phyloP scores from a whole-genome alignment of 1,284 basidiomycete genomes.

The Fomitopsis pinicola region DNA sequence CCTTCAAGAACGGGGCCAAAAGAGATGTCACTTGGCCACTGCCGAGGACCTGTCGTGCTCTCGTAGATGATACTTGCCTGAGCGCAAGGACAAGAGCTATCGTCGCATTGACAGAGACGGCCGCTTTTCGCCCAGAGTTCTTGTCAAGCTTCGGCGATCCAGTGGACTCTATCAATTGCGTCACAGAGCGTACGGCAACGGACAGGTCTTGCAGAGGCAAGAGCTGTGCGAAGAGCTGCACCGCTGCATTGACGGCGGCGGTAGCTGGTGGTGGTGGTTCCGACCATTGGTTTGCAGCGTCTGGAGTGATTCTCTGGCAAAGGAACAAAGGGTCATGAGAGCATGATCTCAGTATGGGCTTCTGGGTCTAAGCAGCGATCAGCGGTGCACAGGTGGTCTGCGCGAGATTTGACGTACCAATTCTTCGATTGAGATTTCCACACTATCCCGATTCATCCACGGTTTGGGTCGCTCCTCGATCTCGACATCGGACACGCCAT shows the following conservation, averaged over 20 bases:
- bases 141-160: slow-evolving; percentile 82
- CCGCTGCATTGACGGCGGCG: slow-evolving; percentile 84
- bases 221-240: slow-evolving; percentile 81
- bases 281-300: slow-evolving; percentile 39
- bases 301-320: slow-evolving; percentile 48
- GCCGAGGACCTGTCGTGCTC: slow-evolving; percentile 61
- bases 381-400: background rate
- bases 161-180: slow-evolving; percentile 66
- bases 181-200: slow-evolving; percentile 64
- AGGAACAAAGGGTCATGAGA: slow-evolving; percentile 86
- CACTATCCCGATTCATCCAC: slow-evolving; percentile 71
- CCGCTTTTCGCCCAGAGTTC: slow-evolving; percentile 87
- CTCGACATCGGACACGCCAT: slow-evolving; percentile 81
- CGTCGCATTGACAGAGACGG: slow-evolving; percentile 80
- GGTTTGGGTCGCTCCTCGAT: slow-evolving; percentile 44
- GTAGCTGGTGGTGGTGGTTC: slow-evolving; percentile 79
- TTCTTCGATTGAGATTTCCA: slow-evolving; percentile 73
- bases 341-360: slow-evolving; percentile 79
- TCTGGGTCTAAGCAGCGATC: slow-evolving; percentile 50
- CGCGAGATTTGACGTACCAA: slow-evolving; percentile 44
- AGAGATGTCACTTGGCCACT: slow-evolving; percentile 63
- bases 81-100: slow-evolving; percentile 81
- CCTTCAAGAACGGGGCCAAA: slow-evolving; percentile 78
- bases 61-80: slow-evolving; percentile 49
- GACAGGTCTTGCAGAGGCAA: slow-evolving; percentile 77